phyloP scores from a whole-genome alignment of 176 grass and related monocot genomes.

The bread wheat (Triticum aestivum) region DNA sequence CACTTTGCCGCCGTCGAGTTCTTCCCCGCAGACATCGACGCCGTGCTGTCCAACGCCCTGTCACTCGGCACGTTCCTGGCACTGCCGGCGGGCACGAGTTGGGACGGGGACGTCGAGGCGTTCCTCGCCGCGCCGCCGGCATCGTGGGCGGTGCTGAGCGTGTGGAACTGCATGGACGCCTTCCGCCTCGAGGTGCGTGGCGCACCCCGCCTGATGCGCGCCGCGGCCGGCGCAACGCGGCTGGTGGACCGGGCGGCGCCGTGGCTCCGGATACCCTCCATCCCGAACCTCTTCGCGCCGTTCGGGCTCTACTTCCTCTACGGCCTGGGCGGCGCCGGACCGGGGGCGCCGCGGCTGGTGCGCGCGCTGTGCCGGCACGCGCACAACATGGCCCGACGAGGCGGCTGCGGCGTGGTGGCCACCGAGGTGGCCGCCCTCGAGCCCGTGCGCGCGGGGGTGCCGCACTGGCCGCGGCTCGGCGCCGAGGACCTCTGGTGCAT shows the following conservation, averaged over 20 bases:
- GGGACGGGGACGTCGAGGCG: constrained; percentile 27
- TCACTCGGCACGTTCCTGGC: constrained; percentile 90
- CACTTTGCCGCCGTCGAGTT: constrained; percentile 70
- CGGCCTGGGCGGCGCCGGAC: constrained; percentile 60
- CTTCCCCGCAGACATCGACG: constrained; percentile 82
- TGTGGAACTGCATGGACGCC: constrained; percentile 85
- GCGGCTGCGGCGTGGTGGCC: constrained; percentile 69
- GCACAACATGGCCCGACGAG: constrained; percentile 61
- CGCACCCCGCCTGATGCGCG: constrained; percentile 41
- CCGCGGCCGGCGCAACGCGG: constrained; percentile 54
- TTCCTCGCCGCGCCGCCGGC: constrained; percentile 55
- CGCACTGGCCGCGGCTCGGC: constrained; percentile 65
- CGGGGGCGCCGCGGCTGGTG: constrained; percentile 27
- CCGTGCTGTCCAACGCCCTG: constrained; percentile 55
- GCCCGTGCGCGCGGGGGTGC: constrained; percentile 53
- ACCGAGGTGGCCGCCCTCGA: constrained; percentile 60
- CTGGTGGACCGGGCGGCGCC: constrained; percentile 69
- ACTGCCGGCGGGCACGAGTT: constrained; percentile 18
- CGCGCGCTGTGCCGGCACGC: constrained; percentile 68
- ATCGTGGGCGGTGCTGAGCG: constrained; percentile 78
- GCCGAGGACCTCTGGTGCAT: constrained; percentile 90
- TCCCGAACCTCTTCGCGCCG: constrained; percentile 85
- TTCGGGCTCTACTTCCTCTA: constrained; percentile 93
- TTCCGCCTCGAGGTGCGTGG: constrained; percentile 85
- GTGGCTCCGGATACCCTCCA: constrained; percentile 83